Evolutionary conservation across 768 basidiomycete species (phyloP).

Genomic region (Coprinopsis marcescibilis): DNA sequence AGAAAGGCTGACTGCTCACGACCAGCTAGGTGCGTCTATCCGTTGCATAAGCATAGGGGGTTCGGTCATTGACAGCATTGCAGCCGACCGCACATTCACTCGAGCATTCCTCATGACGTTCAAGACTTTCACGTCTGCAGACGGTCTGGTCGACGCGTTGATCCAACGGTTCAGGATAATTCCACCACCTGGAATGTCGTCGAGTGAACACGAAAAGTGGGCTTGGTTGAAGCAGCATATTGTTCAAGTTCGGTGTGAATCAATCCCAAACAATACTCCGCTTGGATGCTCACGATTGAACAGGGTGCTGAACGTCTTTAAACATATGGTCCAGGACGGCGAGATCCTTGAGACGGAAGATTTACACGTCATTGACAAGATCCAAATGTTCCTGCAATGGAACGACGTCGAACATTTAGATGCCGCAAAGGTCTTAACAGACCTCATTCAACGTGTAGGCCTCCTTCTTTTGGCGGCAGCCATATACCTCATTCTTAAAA

Average conservation of each 20-base stretch:
- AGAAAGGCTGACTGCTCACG: slow-evolving; percentile 88
- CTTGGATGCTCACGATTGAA: not conserved
- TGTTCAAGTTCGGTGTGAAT: slow-evolving; percentile 72
- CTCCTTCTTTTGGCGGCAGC: too few species aligned
- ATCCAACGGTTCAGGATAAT: slow-evolving; percentile 74
- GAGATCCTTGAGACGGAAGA: slow-evolving; percentile 85
- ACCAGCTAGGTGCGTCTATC: slow-evolving; percentile 61
- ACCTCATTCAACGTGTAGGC: slow-evolving; percentile 68
- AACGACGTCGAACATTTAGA: slow-evolving; percentile 56
- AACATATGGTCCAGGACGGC: slow-evolving; percentile 79
- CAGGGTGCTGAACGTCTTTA: slow-evolving; percentile 65
- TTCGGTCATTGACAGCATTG: slow-evolving; percentile 5
- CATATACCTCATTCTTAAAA: too few species aligned
- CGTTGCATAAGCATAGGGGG: not conserved
- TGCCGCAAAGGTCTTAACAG: slow-evolving; percentile 70
- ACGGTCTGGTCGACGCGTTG: slow-evolving; percentile 79
- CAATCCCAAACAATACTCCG: slow-evolving; percentile 6
- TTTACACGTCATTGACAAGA: slow-evolving; percentile 66
- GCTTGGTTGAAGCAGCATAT: slow-evolving; percentile 75
- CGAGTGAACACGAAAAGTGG: slow-evolving; percentile 70
- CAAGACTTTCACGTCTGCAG: slow-evolving; percentile 82
- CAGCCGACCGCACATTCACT: slow-evolving; percentile 66
- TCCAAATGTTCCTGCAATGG: slow-evolving; percentile 70
- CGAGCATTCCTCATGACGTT: slow-evolving; percentile 93
- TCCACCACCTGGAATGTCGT: slow-evolving; percentile 58